Evolutionary conservation across 345 rosid genomes (phyloP).

Genomic region (Rhodamnia argentea): DNA sequence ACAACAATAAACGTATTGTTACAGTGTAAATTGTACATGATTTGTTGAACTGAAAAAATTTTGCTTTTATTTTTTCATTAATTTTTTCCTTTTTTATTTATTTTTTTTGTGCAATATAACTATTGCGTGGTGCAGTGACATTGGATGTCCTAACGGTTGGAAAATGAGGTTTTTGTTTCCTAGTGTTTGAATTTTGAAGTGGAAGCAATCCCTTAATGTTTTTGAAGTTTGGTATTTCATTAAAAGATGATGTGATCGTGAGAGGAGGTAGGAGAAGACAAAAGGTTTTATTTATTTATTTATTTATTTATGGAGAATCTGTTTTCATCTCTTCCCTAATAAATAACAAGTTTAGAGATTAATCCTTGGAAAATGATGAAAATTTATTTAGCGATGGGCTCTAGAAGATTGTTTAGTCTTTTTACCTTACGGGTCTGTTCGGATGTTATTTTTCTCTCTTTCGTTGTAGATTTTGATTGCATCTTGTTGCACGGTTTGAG

Average conservation of each 20-base stretch:
- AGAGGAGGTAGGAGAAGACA: background rate
- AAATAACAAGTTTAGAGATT: background rate
- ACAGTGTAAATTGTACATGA: background rate
- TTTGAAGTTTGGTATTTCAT: background rate
- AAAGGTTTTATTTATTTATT: background rate
- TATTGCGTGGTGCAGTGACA: background rate
- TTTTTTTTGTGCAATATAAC: background rate
- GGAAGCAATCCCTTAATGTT: background rate
- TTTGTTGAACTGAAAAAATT: background rate
- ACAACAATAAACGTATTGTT: background rate
- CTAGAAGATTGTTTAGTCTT: background rate
- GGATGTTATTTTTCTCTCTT: background rate
- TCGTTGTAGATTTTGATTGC: background rate
- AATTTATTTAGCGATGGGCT: background rate
- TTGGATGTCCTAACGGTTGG: background rate
- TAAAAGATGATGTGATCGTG: background rate
- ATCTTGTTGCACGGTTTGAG: background rate
- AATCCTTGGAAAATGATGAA: background rate
- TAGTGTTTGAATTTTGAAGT: background rate
- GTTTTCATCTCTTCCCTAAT: background rate
- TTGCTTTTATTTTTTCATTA: background rate
- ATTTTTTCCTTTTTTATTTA: background rate
- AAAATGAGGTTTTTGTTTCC: background rate
- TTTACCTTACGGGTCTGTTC: background rate
- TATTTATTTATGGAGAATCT: background rate